A percentile compares a stretch with the other conserved stretches of the same genome.
These are phyloP conservation scores for Pseudogymnoascus sp. DNA, from an alignment of 2,329 filamentous ascomycete genomes.

Conservation along the genomic window DNA sequence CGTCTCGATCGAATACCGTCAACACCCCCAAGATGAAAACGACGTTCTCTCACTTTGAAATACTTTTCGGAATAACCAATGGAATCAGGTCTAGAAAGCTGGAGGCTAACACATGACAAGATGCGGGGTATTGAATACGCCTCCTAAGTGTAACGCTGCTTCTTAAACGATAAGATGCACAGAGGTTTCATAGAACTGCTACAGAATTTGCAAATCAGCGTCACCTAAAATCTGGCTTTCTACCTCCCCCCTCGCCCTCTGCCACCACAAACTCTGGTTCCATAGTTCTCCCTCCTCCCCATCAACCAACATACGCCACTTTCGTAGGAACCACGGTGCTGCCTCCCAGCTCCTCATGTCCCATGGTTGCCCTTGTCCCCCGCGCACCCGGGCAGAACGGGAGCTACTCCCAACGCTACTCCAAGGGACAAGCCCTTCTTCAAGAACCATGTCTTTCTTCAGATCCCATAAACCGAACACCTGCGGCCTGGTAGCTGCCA, in stretches of 20 bases:
- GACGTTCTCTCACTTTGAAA: no score
- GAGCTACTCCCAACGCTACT: neutral
- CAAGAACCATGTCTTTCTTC: conserved; percentile 30
- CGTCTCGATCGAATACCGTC: neutral
- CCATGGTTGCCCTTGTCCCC: conserved; percentile 27
- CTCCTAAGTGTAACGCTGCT: neutral
- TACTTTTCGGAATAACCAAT: no score
- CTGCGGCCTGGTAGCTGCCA: conserved; percentile 27
- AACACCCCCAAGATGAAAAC: no score
- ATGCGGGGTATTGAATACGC: neutral
- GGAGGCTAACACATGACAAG: no score
- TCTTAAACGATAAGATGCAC: neutral
- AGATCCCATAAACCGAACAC: conserved; percentile 30
- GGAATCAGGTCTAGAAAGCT: no score
- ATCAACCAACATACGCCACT: conserved; percentile 23
- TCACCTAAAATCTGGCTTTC: neutral
- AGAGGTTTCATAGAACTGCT: neutral
- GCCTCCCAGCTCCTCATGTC: conserved; percentile 23
- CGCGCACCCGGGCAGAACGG: neutral
- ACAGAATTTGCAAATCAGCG: neutral
- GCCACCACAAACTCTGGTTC: neutral
- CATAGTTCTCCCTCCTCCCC: conserved; percentile 23
- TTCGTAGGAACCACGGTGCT: conserved; percentile 27
- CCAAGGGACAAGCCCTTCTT: conserved; percentile 25
- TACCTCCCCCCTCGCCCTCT: neutral